These are phyloP conservation scores for Anisogramma anomala DNA, from an alignment of 2,329 filamentous ascomycete genomes.

Conservation along the genomic window DNA sequence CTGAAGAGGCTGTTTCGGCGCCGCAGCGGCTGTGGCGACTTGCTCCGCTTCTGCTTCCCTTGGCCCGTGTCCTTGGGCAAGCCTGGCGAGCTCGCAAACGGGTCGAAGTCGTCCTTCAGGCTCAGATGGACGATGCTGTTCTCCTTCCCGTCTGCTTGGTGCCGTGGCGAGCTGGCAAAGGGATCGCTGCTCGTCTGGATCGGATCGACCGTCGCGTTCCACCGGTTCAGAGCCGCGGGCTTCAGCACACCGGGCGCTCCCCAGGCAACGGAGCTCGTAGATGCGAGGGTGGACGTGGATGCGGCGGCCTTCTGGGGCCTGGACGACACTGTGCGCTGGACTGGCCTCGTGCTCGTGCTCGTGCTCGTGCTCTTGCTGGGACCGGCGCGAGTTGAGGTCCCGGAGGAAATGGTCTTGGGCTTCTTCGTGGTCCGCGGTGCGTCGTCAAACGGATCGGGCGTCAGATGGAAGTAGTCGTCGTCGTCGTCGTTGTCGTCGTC, in stretches of 20 bases:
- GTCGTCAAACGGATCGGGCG: too few relatives aligned
- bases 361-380: too few relatives aligned
- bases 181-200: constrained; percentile 23
- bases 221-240: constrained; percentile 16
- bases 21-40: too few relatives aligned
- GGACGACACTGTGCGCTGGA: too few relatives aligned
- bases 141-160: constrained; percentile 4
- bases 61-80: constrained; percentile 5
- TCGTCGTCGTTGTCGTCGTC: too few relatives aligned
- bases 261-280: neutral
- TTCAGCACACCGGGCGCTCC: constrained; percentile 4
- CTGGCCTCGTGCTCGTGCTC: too few relatives aligned
- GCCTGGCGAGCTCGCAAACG: constrained; percentile 18
- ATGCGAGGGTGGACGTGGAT: neutral
- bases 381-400: neutral
- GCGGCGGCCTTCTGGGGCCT: neutral
- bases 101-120: constrained; percentile 13
- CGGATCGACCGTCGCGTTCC: constrained; percentile 11
- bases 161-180: constrained; percentile 8
- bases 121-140: constrained; percentile 5
- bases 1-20: too few relatives aligned
- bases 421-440: constrained; percentile 20
- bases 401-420: constrained; percentile 19
- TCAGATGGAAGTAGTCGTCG: too few relatives aligned
- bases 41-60: neutral